Evolutionary conservation across 2,329 filamentous ascomycete genomes (phyloP), one percentile per base, ranked within the genome.

Genomic region (Tolypocladium tundrense): DNA sequence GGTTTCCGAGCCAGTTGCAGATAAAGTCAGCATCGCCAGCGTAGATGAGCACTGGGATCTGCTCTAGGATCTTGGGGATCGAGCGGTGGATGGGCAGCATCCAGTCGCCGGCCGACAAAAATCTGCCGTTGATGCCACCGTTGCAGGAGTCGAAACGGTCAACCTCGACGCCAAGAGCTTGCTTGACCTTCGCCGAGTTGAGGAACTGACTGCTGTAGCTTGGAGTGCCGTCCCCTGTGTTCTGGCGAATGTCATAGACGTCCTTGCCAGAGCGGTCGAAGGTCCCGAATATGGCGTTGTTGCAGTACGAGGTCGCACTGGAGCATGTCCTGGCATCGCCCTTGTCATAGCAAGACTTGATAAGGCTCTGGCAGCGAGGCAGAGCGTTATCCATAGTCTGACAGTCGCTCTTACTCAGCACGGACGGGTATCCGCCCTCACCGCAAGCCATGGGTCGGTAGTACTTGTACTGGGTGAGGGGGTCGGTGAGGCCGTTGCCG

Each of bases 371-470:
- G 82, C 94, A 99, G 63, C 91, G 88, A 54, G 90, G 88, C 62
- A 96, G 86, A 59, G 92, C 83, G 67, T 93, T 91, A 75, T 96
- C 91, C 92, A 97, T 96, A 63, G 86, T 82, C 69, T 85, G 80
- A 79, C 94, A 97, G 71, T 88, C 81, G 65, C 80, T 75, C 70
- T 88, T 82, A 66, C 84, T 83, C 54, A 97, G 82, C 41, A 97
- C 92, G 60, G 92, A 87, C 39, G 89, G 86, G 77, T 92, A 97
- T 64, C 93, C 93, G 74, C 94, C 93, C 54, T 96, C 86, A 69
- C 94, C 94, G 70, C 94, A 97, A 60, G 91, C 94, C 93, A 97
- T 97, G 67, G 93, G 93, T 67, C 88, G 88, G 83, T 97, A 97
- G 79, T 95, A 87, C 63, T 87, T 85, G 75, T 97, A 97, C 77